These are phyloP conservation scores for Ogataea saltuana DNA, from an alignment of 805 yeast species.

Conservation along the genomic window DNA sequence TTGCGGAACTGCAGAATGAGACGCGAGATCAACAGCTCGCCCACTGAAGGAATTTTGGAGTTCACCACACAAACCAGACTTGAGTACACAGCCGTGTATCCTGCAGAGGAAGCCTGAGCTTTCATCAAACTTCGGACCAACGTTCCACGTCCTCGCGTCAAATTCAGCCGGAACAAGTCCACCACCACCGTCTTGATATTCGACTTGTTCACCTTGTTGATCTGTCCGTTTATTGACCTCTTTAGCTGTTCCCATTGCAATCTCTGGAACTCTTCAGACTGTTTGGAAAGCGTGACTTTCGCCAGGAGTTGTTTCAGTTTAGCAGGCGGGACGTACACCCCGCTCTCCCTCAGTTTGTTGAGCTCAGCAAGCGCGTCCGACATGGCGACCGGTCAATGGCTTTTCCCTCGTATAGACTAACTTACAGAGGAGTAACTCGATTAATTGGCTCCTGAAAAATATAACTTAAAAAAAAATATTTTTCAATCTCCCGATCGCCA, in stretches of 20 bases:
- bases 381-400: no score
- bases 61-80: slow-evolving; percentile 60
- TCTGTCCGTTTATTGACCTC: slow-evolving; percentile 46
- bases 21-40: slow-evolving; percentile 55
- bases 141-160: slow-evolving; percentile 62
- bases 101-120: slow-evolving; percentile 44
- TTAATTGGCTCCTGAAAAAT: no score
- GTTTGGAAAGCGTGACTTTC: slow-evolving; percentile 17
- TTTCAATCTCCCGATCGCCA: no score
- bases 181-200: slow-evolving; percentile 51
- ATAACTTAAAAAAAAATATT: no score
- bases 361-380: slow-evolving; percentile 36
- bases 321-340: slow-evolving; percentile 57
- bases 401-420: no score
- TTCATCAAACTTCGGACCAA: slow-evolving; percentile 59
- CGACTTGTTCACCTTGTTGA: slow-evolving; percentile 45
- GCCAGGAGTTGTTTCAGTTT: slow-evolving; percentile 45
- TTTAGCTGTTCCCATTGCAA: slow-evolving; percentile 58
- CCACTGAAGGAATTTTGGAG: slow-evolving; percentile 68
- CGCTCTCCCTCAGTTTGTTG: slow-evolving; percentile 42
- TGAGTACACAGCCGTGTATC: slow-evolving; percentile 51
- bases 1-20: slow-evolving; percentile 59
- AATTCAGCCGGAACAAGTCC: slow-evolving; percentile 56
- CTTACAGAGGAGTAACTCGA: no score
- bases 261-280: slow-evolving; percentile 46